Evolutionary conservation across 116 monocot species (phyloP).

Genomic region (Cymodocea nodosa): DNA sequence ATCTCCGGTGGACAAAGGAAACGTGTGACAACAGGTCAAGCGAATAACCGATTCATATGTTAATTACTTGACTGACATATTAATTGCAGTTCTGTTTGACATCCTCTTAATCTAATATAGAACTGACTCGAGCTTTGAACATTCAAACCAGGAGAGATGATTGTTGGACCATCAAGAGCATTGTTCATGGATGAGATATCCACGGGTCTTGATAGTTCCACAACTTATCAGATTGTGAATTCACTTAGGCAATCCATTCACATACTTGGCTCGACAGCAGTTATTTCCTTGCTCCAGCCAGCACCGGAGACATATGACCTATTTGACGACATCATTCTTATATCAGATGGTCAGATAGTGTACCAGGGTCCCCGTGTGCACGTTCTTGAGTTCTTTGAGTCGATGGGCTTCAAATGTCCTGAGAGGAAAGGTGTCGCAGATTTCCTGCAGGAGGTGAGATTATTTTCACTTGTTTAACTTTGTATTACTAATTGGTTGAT

Average conservation of each 20-base stretch:
- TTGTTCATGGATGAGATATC: conserved; percentile 34
- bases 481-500: no score
- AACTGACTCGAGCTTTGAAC: neutral
- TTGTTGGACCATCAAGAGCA: conserved; percentile 31
- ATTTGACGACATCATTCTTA: conserved; percentile 31
- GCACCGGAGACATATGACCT: conserved; percentile 31
- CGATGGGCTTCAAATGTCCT: conserved; percentile 80
- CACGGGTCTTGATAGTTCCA: conserved; percentile 37
- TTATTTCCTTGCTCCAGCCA: conserved; percentile 30
- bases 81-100: neutral
- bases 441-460: conserved; percentile 27
- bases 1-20: conserved; percentile 73
- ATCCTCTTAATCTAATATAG: neutral
- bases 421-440: conserved; percentile 65
- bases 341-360: conserved; percentile 76
- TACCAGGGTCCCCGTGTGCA: conserved; percentile 85
- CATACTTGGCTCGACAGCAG: conserved; percentile 19
- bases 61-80: neutral
- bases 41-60: neutral
- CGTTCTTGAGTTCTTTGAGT: conserved; percentile 69
- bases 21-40: conserved; percentile 60
- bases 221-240: conserved; percentile 28
- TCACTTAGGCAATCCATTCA: conserved; percentile 27
- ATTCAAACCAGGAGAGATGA: conserved; percentile 22
- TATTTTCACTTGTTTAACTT: no score